Evolutionary conservation across 2,329 filamentous ascomycete species (phyloP), one percentile per base, ranked within the genome.

Genomic region (Penicillium griseofulvum): DNA sequence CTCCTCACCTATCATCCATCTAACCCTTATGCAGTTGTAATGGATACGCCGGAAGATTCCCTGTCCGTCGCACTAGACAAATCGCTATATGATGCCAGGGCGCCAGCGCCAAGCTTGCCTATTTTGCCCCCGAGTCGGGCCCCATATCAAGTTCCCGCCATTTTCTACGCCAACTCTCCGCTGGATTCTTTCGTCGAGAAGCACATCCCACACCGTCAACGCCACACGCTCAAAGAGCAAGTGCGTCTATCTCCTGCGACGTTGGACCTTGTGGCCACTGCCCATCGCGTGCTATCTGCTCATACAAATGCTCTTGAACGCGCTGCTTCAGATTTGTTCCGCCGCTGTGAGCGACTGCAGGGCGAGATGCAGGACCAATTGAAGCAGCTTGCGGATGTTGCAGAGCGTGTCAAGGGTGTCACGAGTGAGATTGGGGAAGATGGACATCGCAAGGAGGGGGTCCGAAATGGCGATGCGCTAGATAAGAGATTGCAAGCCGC

Each of bases 241-340:
- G 71, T 81, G 24, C 73, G 77, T 19, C 66, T 81, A 9, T 80
- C 77, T 33, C 76, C 78, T 6, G 75, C 76, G 5, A 80, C 77
- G 5, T 68, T 81, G 39, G 76, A 80, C 51, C 65, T 79, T 12
- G 76, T 81, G 52, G 74, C 77, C 7, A 69, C 71, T 34, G 76
- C 78, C 3, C 79, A 81, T 57, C 71, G 78, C 36, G 73, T 78
- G 5, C 63, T 81, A 19, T 76, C 76, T 31, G 64, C 70, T 24
- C 76, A 81, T 60, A 80, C 78, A 5, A 71, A 76, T 50, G 65
- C 71, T 12, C 67, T 81, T 6, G 76, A 78, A 51, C 67, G 72
- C 54, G 78, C 78, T 10, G 78, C 77, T 11, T 77, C 79, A 2
- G 78, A 80, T 59, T 68, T 81, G n/a, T 81, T 81, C 68, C 76